Evolutionary conservation across 2,329 filamentous ascomycete genomes (phyloP), one percentile per base, ranked within the genome.

Genomic region (Paracorniculantispora psalliotae): DNA sequence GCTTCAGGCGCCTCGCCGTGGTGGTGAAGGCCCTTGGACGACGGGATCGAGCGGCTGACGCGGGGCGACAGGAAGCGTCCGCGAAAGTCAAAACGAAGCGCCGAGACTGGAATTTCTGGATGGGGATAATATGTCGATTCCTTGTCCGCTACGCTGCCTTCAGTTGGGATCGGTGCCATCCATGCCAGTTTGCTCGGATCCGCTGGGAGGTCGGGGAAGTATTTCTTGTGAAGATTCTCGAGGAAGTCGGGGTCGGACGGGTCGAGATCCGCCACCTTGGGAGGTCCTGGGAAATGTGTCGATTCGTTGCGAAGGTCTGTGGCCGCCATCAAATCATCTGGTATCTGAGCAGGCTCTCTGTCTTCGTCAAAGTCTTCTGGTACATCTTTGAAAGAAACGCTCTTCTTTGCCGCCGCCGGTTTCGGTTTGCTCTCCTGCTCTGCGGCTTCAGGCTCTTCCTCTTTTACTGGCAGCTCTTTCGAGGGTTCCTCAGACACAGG

Each of bases 1-100:
- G 92, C 91, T 72, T 96, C 91, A 17, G 94, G 94, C 1, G 93
- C 92, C 60, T 92, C 86, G 63, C 89, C 92, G 71, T 99, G 94
- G 72, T 99, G 93, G 72, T 99, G 94, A 15, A 99, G 81, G 0
- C 94, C 94, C 61, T 88, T 84, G 13, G 85, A 87, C 1, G 85
- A 84, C 5, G 93, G 90, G 26, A 97, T 86, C 2, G 83, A 79
- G 58, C 92, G 81, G 26, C 91, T 86, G 35, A 85, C 82, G 51
- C 85, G 81, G 0, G 94, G 94, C 0, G 93, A 85, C 13, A 99
- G 80, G 2, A 99, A 80, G 0, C 82, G 81, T 62, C 93, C 94
- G 53, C 81, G 83, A 71, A 99, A 96, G 70, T 92, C 89, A 78
- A 97, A 99, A 59, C 94, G 89, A 53, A 99, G 81, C 35, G 89